phyloP scores from a whole-genome alignment of 192 early-diverging fungal species.

The Allomyces macrogynus region DNA sequence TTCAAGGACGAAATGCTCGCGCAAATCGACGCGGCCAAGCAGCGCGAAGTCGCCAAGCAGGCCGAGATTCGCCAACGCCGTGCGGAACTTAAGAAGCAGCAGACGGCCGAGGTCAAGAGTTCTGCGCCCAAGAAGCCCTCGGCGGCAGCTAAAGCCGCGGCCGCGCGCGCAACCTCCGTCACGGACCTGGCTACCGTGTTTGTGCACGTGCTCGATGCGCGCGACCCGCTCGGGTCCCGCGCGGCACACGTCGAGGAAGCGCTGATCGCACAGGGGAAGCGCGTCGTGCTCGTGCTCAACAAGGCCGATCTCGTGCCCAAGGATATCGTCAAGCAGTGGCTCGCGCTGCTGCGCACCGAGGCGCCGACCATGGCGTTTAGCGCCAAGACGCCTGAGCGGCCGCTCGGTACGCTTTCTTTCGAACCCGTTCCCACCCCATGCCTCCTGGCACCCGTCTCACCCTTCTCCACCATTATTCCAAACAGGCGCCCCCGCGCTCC shows the following conservation, averaged over 20 bases:
- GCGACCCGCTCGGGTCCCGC: conserved; percentile 88
- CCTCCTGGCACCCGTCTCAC: no score
- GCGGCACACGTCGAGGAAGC: conserved; percentile 83
- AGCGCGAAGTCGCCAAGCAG: not conserved
- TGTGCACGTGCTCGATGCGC: conserved; percentile 84
- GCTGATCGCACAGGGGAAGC: conserved; percentile 82
- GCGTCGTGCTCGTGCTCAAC: conserved; percentile 87
- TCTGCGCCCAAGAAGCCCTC: no score
- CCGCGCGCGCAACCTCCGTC: no score
- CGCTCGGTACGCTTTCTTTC: no score
- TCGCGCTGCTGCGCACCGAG: conserved; percentile 86
- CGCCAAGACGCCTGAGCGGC: no score
- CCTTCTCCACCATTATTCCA: no score
- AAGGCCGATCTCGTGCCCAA: conserved; percentile 95
- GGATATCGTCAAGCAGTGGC: conserved; percentile 80
- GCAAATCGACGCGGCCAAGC: conserved; percentile 3
- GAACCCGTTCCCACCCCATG: no score
- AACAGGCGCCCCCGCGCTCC: conserved; percentile 71
- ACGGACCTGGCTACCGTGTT: conserved; percentile 32
- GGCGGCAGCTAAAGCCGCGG: no score
- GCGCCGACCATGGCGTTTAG: conserved; percentile 87
- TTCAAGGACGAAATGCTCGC: conserved; percentile 23
- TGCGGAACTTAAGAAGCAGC: conserved; percentile 41
- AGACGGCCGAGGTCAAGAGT: conserved; percentile 31
- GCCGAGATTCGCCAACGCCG: conserved; percentile 15